phyloP scores from a whole-genome alignment of 129 eudicot species.

The Lactuca saligna region DNA sequence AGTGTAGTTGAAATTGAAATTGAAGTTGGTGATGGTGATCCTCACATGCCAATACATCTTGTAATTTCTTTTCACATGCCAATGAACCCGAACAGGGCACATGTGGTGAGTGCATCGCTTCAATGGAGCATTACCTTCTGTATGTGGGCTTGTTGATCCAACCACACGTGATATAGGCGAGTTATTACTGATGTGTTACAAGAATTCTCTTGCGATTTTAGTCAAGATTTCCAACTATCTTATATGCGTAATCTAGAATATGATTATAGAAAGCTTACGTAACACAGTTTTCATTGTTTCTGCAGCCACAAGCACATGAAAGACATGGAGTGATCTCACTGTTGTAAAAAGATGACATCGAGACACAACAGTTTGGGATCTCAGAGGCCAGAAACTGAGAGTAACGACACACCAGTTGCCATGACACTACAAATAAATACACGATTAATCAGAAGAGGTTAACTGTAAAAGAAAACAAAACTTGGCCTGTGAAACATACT shows the following conservation, averaged over 20 bases:
- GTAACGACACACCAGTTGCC: constrained; percentile 50
- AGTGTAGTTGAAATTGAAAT: constrained; percentile 44
- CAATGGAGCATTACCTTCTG: constrained; percentile 21
- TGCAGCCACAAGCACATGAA: constrained; percentile 54
- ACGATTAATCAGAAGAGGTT: background rate
- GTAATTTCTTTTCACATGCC: constrained; percentile 65
- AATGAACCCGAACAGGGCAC: constrained; percentile 62
- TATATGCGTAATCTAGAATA: constrained; percentile 7
- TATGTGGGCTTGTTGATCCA: background rate
- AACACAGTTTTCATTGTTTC: constrained; percentile 28
- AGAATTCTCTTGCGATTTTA: background rate
- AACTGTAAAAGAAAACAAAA: background rate
- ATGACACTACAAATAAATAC: constrained; percentile 42
- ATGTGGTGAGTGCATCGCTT: constrained; percentile 49
- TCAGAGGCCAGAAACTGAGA: constrained; percentile 47
- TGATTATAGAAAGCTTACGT: constrained; percentile 31
- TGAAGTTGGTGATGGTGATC: constrained; percentile 54
- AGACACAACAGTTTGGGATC: constrained; percentile 54
- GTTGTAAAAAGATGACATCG: constrained; percentile 56
- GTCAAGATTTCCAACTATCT: constrained; percentile 4
- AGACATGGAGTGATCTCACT: constrained; percentile 49
- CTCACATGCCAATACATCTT: constrained; percentile 53
- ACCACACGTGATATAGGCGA: background rate
- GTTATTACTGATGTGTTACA: constrained; percentile 28
- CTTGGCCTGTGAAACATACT: constrained; percentile 36